Conservation (phyloP, 2,329 filamentous ascomycete genomes). For the Claviceps paspali region DNA sequence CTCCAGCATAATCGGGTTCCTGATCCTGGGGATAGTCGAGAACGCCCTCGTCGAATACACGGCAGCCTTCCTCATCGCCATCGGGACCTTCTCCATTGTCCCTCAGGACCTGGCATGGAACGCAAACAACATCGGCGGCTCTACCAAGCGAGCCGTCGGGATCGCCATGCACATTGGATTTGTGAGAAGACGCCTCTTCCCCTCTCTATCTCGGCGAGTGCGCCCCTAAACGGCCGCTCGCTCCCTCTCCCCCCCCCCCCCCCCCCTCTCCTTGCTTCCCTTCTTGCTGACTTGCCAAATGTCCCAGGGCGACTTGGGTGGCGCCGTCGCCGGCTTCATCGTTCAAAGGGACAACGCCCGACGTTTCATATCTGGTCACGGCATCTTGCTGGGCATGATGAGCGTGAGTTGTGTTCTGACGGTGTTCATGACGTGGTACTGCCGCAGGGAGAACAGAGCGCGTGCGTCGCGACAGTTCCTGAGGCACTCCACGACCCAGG, state of each 20-base stretch:
- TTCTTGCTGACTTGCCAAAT: conserved; percentile 7
- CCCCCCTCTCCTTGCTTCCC: no score
- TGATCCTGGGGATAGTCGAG: conserved; percentile 16
- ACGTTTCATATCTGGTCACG: conserved; percentile 43
- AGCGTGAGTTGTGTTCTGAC: conserved; percentile 35
- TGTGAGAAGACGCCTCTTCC: conserved; percentile 9
- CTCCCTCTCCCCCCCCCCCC: no score
- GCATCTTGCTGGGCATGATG: conserved; percentile 39
- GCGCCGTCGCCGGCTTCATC: conserved; percentile 20
- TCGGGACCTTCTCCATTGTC: conserved; percentile 34
- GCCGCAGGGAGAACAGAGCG: conserved; percentile 38
- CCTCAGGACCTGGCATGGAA: conserved; percentile 43
- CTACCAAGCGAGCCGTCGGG: conserved; percentile 37
- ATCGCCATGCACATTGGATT: conserved; percentile 40
- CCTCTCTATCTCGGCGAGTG: background rate
- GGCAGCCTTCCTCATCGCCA: conserved; percentile 27
- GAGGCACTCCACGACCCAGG: conserved; percentile 33
- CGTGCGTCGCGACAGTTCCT: conserved; percentile 18
- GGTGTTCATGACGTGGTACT: conserved; percentile 41
- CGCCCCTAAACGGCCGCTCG: no score
- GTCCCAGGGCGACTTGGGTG: conserved; percentile 21
- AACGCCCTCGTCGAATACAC: conserved; percentile 30
- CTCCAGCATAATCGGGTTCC: conserved; percentile 17
- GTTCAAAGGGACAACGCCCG: conserved; percentile 28
- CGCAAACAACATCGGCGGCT: conserved; percentile 41